Percentiles rank a stretch among this genome's conserved stretches.
These are phyloP conservation scores for Ceriops zippeliana DNA, from an alignment of 345 rosid genomes.

Conservation along the genomic window DNA sequence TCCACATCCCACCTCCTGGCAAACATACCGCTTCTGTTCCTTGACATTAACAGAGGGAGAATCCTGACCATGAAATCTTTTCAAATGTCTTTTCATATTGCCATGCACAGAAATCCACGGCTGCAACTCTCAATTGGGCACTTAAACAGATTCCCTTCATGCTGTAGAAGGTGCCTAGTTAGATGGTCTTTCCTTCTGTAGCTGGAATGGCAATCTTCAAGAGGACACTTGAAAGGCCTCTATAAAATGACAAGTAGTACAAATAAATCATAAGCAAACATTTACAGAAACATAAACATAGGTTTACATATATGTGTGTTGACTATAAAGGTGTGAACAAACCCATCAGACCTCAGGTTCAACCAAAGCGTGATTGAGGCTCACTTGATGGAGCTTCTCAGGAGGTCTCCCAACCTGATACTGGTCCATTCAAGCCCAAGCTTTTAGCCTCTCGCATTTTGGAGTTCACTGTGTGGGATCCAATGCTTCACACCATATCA, in stretches of 20 bases:
- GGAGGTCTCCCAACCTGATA: conserved; percentile 99
- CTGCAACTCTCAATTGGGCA: conserved; percentile 61
- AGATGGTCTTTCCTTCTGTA: conserved; percentile 92
- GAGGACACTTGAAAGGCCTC: conserved; percentile 68
- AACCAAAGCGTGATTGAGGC: conserved; percentile 78
- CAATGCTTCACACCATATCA: conserved; percentile 88
- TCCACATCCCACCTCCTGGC: conserved; percentile 75
- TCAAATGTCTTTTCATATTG: conserved; percentile 62
- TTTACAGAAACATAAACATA: background rate
- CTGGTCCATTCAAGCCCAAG: conserved; percentile 69
- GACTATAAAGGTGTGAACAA: background rate
- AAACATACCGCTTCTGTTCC: conserved; percentile 40
- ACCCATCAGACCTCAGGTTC: conserved; percentile 41
- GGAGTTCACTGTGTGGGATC: conserved; percentile 97
- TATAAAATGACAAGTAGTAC: conserved; percentile 23
- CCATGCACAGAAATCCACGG: conserved; percentile 43
- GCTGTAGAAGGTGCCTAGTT: conserved; percentile 66
- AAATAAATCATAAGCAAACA: background rate
- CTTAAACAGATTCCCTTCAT: conserved; percentile 67
- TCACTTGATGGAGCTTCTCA: conserved; percentile 93
- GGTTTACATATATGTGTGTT: background rate
- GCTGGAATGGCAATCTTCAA: conserved; percentile 64
- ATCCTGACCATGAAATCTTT: conserved; percentile 40
- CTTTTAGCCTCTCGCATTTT: conserved; percentile 85
- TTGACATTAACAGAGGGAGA: conserved; percentile 12